These are phyloP conservation scores for Tricholoma hemisulphureum DNA, from an alignment of 768 basidiomycete species.

Conservation along the genomic window DNA sequence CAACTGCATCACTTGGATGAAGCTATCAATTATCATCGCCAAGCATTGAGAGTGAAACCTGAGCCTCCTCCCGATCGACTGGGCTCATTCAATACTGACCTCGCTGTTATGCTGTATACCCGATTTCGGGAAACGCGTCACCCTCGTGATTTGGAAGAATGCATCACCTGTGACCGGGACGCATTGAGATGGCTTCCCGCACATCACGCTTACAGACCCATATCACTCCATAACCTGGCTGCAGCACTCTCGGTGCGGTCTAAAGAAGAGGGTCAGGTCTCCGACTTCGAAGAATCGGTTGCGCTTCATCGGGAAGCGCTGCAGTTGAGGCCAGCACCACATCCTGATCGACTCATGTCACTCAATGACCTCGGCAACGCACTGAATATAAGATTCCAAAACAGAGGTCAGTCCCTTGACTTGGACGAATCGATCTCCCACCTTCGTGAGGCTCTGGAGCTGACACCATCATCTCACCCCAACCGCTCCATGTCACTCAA, in stretches of 20 bases:
- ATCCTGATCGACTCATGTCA: slow-evolving; percentile 9
- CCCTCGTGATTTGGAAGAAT: not conserved
- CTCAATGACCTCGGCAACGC: slow-evolving; percentile 15
- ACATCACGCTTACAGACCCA: not conserved
- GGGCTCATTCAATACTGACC: not conserved
- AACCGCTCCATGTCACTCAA: slow-evolving; percentile 8
- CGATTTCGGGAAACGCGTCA: not conserved
- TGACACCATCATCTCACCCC: slow-evolving; percentile 10
- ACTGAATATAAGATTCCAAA: slow-evolving; percentile 2
- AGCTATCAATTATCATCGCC: not conserved
- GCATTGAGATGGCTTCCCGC: not conserved
- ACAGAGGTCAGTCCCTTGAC: slow-evolving; percentile 1
- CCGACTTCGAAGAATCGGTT: slow-evolving; percentile 12
- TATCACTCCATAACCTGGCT: not conserved
- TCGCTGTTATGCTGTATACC: not conserved
- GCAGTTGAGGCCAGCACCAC: not conserved
- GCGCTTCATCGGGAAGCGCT: slow-evolving; percentile 7
- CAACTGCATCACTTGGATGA: not conserved
- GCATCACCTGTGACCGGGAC: not conserved
- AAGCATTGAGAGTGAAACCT: not conserved
- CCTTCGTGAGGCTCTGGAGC: slow-evolving; percentile 10
- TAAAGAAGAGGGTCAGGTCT: not conserved
- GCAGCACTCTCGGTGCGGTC: not conserved
- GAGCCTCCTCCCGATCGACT: not conserved
- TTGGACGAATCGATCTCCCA: slow-evolving; percentile 17